These are phyloP conservation scores for Coriolopsis trogii DNA, from an alignment of 1,284 basidiomycete species.

Conservation along the genomic window DNA sequence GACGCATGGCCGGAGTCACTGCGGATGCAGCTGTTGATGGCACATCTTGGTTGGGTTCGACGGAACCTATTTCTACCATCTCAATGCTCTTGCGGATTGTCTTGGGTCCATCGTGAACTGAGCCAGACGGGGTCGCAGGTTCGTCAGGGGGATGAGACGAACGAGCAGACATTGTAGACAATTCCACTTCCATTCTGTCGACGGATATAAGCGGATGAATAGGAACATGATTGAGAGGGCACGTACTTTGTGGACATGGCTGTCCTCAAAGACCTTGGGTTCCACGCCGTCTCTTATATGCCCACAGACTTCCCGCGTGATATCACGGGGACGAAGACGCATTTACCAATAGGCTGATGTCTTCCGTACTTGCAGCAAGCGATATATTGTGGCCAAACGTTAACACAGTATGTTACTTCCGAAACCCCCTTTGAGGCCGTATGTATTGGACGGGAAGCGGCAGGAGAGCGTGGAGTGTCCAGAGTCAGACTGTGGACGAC, in stretches of 20 bases:
- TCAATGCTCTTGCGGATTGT: constrained; percentile 8
- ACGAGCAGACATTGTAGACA: constrained; percentile 14
- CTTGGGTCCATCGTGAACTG: constrained; percentile 3
- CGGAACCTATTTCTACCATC: not conserved
- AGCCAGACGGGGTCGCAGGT: constrained; percentile 2
- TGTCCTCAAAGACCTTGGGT: too few relatives aligned
- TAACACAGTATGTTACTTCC: too few relatives aligned
- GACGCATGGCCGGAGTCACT: constrained; percentile 14
- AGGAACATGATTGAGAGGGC: too few relatives aligned
- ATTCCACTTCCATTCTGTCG: constrained; percentile 14
- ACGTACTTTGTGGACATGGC: constrained; percentile 3
- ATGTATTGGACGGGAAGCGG: not conserved
- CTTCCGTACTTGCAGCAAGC: too few relatives aligned
- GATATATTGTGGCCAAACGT: too few relatives aligned
- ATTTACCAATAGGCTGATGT: too few relatives aligned
- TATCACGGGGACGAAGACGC: too few relatives aligned
- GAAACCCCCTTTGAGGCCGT: too few relatives aligned
- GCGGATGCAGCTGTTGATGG: constrained; percentile 9
- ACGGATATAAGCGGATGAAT: not conserved
- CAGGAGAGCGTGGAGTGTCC: not conserved
- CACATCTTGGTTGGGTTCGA: constrained; percentile 2
- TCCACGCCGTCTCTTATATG: too few relatives aligned
- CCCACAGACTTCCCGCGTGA: too few relatives aligned
- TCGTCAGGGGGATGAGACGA: constrained; percentile 18
- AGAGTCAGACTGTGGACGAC: too few relatives aligned